Percentiles rank a stretch among this genome's conserved stretches.
Conservation (phyloP, 1,139 yeast species). For the Protomyces arabidopsidicola region DNA sequence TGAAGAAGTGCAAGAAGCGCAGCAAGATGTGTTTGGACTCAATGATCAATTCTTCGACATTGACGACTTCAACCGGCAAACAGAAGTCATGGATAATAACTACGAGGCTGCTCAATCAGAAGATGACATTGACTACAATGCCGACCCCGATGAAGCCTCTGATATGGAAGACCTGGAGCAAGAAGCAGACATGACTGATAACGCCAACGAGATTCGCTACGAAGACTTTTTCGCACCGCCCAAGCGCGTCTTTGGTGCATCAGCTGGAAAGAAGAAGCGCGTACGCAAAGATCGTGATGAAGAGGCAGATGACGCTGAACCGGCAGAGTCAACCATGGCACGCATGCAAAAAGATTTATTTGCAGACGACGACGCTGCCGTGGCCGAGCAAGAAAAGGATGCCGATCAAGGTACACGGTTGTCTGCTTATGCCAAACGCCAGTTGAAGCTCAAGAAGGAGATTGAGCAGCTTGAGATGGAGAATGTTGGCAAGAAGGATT, state of each 20-base stretch:
- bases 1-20: constrained; percentile 28
- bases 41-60: constrained; percentile 83
- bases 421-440: constrained; percentile 61
- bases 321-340: constrained; percentile 49
- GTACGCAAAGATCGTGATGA: constrained; percentile 32
- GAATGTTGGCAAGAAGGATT: constrained; percentile 80
- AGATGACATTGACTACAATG: constrained; percentile 28
- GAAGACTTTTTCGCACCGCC: constrained; percentile 45
- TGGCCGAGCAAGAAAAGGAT: constrained; percentile 38
- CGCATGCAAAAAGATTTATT: constrained; percentile 56
- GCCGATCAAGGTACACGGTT: constrained; percentile 37
- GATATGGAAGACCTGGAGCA: constrained; percentile 33
- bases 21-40: constrained; percentile 57
- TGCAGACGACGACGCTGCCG: constrained; percentile 43
- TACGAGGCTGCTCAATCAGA: constrained; percentile 22
- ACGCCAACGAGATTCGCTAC: constrained; percentile 39
- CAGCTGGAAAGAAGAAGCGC: constrained; percentile 29
- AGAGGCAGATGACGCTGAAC: constrained; percentile 45
- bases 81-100: constrained; percentile 46
- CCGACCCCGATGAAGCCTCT: constrained; percentile 26
- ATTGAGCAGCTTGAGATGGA: constrained; percentile 77
- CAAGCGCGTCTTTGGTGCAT: constrained; percentile 34
- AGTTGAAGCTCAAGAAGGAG: constrained; percentile 66
- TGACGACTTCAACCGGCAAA: constrained; percentile 78
- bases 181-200: constrained; percentile 32